A percentile compares a stretch with the other conserved stretches of the same genome.
phyloP scores from a whole-genome alignment of 495 filamentous ascomycete species.

The Filosporella fistucella region DNA sequence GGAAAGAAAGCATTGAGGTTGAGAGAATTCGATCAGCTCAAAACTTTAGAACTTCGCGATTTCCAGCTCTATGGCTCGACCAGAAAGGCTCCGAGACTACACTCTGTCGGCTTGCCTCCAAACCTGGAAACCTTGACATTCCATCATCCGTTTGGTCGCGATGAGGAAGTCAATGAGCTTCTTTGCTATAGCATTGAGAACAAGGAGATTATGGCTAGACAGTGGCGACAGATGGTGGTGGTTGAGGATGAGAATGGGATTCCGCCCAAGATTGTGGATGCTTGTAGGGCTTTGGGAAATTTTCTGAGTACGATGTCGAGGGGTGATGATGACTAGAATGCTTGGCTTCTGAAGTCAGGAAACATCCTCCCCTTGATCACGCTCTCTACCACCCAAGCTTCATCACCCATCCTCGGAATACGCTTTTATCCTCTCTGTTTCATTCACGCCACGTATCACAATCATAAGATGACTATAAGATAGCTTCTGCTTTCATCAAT shows the following conservation, averaged over 20 bases:
- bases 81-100: constrained; percentile 19
- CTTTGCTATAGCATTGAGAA: constrained; percentile 25
- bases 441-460: too few species aligned
- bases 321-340: too few species aligned
- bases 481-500: too few species aligned
- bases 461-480: too few species aligned
- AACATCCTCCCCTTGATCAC: too few species aligned
- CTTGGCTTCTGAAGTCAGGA: too few species aligned
- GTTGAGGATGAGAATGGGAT: constrained; percentile 12
- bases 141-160: constrained; percentile 24
- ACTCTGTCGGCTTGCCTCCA: constrained; percentile 28
- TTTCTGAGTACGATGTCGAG: too few species aligned
- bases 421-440: too few species aligned
- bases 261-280: constrained; percentile 11
- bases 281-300: too few species aligned
- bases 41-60: constrained; percentile 22
- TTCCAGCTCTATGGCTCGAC: constrained; percentile 29
- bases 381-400: too few species aligned
- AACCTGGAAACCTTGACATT: constrained; percentile 26
- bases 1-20: constrained; percentile 22
- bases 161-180: constrained; percentile 29
- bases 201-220: constrained; percentile 19
- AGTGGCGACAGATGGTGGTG: constrained; percentile 15
- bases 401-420: too few species aligned
- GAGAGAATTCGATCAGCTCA: constrained; percentile 25